phyloP scores from a whole-genome alignment of 352 stramenopile genomes.

The Phytophthora cryptogea region DNA sequence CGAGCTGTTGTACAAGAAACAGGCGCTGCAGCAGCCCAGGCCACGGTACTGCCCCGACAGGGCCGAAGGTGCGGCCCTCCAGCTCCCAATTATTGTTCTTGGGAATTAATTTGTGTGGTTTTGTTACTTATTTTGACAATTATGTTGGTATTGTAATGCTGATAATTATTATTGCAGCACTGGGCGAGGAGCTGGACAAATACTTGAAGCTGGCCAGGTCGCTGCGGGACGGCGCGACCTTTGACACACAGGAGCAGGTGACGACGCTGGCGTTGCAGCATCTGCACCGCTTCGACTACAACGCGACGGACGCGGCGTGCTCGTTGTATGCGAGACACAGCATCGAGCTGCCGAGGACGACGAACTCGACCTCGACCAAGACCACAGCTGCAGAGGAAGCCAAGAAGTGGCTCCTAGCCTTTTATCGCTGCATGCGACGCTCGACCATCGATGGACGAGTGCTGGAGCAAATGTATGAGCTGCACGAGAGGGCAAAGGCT shows the following conservation, averaged over 20 bases:
- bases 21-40: slow-evolving; percentile 36
- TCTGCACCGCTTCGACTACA: slow-evolving; percentile 85
- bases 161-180: slow-evolving; percentile 27
- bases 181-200: slow-evolving; percentile 72
- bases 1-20: slow-evolving; percentile 34
- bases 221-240: slow-evolving; percentile 76
- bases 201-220: slow-evolving; percentile 80
- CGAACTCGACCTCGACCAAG: slow-evolving; percentile 15
- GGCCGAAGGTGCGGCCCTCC: slow-evolving; percentile 46
- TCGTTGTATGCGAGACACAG: slow-evolving; percentile 83
- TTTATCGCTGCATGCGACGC: slow-evolving; percentile 67
- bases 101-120: not conserved
- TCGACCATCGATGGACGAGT: slow-evolving; percentile 40
- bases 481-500: slow-evolving; percentile 37
- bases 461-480: slow-evolving; percentile 49
- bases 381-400: slow-evolving; percentile 41
- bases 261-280: slow-evolving; percentile 70
- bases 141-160: slow-evolving; percentile 8
- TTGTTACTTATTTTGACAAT: slow-evolving; percentile 6
- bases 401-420: slow-evolving; percentile 61
- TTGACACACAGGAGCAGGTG: slow-evolving; percentile 82
- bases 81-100: not conserved
- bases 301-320: slow-evolving; percentile 76
- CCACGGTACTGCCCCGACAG: slow-evolving; percentile 53
- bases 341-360: slow-evolving; percentile 62